These are phyloP conservation scores for Lodderomyces jiufengensis DNA, from an alignment of 1,139 yeast species.

Conservation along the genomic window DNA sequence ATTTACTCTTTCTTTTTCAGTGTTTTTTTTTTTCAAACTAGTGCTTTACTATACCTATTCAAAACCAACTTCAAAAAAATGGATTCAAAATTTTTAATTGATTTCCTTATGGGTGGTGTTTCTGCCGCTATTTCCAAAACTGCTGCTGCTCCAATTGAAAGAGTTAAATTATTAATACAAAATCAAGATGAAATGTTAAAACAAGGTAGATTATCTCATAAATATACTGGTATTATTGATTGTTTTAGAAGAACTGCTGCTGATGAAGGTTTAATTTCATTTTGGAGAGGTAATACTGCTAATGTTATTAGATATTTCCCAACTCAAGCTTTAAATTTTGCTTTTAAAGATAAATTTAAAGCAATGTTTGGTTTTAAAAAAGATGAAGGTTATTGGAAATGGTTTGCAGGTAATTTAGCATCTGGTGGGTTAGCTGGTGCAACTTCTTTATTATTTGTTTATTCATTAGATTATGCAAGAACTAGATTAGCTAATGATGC, in stretches of 20 bases:
- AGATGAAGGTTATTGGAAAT: constrained; percentile 47
- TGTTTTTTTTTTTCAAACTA: background rate
- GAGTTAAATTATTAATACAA: constrained; percentile 52
- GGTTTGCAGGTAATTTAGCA: constrained; percentile 56
- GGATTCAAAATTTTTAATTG: constrained; percentile 30
- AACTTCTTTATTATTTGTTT: constrained; percentile 51
- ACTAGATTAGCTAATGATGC: constrained; percentile 56
- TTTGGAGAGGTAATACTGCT: constrained; percentile 60
- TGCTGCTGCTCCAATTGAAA: constrained; percentile 55
- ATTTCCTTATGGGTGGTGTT: constrained; percentile 54
- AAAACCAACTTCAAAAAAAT: constrained; percentile 14
- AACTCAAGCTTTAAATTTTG: constrained; percentile 53
- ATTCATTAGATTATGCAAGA: constrained; percentile 55
- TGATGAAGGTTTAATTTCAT: constrained; percentile 48
- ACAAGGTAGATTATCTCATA: constrained; percentile 50
- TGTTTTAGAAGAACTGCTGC: constrained; percentile 54
- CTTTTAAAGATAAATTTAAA: constrained; percentile 53
- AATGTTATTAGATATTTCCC: constrained; percentile 56
- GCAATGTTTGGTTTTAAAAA: constrained; percentile 51
- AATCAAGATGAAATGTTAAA: constrained; percentile 54
- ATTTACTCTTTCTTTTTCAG: constrained; percentile 8
- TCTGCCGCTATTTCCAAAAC: constrained; percentile 57
- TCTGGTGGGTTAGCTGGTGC: constrained; percentile 58
- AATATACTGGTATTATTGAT: constrained; percentile 49
- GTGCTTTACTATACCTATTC: constrained; percentile 6